phyloP scores from a whole-genome alignment of 768 basidiomycete genomes.

The Russula lepida region DNA sequence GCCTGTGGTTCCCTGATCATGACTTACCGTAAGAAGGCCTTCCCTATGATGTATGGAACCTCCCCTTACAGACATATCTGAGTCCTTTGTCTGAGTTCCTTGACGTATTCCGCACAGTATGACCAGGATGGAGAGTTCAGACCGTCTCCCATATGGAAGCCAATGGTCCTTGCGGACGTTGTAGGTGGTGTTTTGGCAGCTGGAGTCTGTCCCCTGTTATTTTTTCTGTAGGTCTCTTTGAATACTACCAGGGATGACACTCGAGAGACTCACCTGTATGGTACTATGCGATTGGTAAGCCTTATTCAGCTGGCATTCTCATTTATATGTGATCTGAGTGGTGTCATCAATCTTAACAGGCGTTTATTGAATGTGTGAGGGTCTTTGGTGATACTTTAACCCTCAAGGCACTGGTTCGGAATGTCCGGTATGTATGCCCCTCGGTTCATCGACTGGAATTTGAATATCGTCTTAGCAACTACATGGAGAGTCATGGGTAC shows the following conservation, averaged over 20 bases:
- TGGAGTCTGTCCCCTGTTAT: background rate
- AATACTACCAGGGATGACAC: background rate
- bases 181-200: background rate
- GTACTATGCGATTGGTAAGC: background rate
- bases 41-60: background rate
- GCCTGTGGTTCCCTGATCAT: background rate
- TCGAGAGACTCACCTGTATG: background rate
- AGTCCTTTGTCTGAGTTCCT: too few relatives aligned
- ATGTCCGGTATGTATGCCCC: background rate
- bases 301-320: background rate
- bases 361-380: background rate
- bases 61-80: background rate
- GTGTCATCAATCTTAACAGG: background rate
- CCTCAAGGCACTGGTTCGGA: background rate
- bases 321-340: background rate
- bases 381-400: background rate
- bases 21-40: background rate
- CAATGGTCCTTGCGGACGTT: background rate
- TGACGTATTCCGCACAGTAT: background rate
- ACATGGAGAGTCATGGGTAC: background rate
- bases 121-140: background rate
- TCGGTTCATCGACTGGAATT: background rate
- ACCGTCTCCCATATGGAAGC: background rate
- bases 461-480: background rate
- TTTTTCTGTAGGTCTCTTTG: background rate